These are phyloP conservation scores for Diatrype stigma DNA, from an alignment of 2,329 filamentous ascomycete species.

Conservation along the genomic window DNA sequence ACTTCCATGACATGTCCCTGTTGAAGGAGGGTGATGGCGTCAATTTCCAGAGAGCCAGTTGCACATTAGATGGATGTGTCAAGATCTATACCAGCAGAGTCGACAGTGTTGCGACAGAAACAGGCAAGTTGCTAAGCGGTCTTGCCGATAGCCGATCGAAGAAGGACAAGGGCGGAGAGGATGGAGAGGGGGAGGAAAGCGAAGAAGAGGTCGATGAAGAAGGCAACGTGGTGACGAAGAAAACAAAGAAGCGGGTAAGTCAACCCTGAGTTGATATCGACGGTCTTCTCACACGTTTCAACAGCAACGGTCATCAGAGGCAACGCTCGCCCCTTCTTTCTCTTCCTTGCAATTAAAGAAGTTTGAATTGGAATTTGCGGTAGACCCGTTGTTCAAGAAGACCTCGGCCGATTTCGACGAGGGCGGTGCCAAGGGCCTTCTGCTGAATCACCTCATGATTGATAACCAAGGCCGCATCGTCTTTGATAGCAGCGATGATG, in stretches of 20 bases:
- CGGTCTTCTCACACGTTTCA: not conserved
- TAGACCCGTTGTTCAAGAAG: constrained; percentile 99
- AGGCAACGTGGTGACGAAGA: constrained; percentile 52
- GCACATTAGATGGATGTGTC: constrained; percentile 94
- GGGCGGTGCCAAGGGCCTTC: constrained; percentile 88
- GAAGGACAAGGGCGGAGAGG: constrained; percentile 62
- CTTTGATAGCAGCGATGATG: constrained; percentile 95
- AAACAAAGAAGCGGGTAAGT: constrained; percentile 70
- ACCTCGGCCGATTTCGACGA: constrained; percentile 98
- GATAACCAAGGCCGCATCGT: constrained; percentile 89
- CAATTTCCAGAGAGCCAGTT: constrained; percentile 98
- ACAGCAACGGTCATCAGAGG: constrained; percentile 77
- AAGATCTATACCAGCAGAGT: constrained; percentile 99
- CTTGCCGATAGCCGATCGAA: constrained; percentile 81
- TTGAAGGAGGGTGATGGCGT: constrained; percentile 94
- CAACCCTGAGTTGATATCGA: not conserved
- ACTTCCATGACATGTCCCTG: constrained; percentile 98
- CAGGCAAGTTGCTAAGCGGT: constrained; percentile 88
- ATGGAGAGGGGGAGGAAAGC: constrained; percentile 64
- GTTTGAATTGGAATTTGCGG: constrained; percentile 92
- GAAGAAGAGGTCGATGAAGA: constrained; percentile 62
- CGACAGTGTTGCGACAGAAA: constrained; percentile 96
- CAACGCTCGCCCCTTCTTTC: constrained; percentile 88
- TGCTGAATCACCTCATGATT: constrained; percentile 95
- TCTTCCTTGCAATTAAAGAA: constrained; percentile 89